Evolutionary conservation across 257 asterid genomes (phyloP), one percentile per base, ranked within the genome.

Genomic region (Nicotiana noctiflora): DNA sequence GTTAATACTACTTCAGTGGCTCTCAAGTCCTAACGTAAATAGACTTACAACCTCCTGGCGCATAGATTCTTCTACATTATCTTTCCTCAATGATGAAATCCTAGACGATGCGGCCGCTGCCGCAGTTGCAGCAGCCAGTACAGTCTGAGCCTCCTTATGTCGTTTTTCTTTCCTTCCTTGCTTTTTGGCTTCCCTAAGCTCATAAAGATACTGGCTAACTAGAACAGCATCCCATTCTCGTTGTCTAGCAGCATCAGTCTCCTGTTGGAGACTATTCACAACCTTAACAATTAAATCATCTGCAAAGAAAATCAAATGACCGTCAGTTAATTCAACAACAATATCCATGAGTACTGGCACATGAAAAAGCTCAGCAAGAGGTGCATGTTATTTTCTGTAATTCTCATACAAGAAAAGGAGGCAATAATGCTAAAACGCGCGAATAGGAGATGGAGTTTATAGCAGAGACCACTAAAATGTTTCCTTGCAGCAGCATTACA

Each of bases 31-130:
- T 27, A n/a, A 44, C 34, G 79, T 18, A 46, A 65, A 40, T 80
- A 79, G 77, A 52, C 64, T 77, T 27, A 37, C 57, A 76, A 96
- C 98, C 97, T 93, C 93, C 75, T 76, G 89, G 51, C 85, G 88
- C 25, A 86, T 82, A 86, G 94, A 82, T 79, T 92, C 98, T 81
- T 92, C 98, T 32, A 88, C 81, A 76, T 87, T 23, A 68, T 96
- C 99, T 88, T 92, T 96, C 90, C 99, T 90, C 83, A 88, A 72
- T 61, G 99, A 90, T 55, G 96, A 90, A 79, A 75, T 81, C 89
- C 99, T 86, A 80, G 99, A 92, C 53, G 99, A 96, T 78, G 97
- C 92, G 29, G 98, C 99, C 76, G 97, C 99, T 31, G 98, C 99
- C 68, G 99, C 99, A 83, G 99, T 90, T 65, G 99, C 99, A 83